phyloP scores from a whole-genome alignment of 1,139 yeast genomes.

The Nakaseomyces uthaithaninus region DNA sequence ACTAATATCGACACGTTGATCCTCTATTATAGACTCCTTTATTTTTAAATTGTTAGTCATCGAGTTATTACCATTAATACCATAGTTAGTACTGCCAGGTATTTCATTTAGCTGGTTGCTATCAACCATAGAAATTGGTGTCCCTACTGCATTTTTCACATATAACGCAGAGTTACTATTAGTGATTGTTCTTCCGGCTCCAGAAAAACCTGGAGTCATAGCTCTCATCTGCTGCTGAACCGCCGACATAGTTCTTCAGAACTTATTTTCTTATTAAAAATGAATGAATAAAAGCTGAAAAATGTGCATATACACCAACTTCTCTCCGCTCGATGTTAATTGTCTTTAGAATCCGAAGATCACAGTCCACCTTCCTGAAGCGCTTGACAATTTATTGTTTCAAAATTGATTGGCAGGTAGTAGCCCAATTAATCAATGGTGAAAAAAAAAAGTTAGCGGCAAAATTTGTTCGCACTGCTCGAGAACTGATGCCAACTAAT shows the following conservation, averaged over 20 bases:
- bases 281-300: too few relatives aligned
- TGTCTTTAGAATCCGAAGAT: too few relatives aligned
- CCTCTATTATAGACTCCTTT: slow-evolving; percentile 9
- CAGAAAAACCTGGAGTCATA: slow-evolving; percentile 5
- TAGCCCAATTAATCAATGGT: too few relatives aligned
- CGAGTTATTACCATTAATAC: neutral
- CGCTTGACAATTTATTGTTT: too few relatives aligned
- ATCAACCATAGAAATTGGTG: slow-evolving; percentile 6
- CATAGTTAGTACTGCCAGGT: slow-evolving; percentile 4
- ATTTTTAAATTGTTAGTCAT: slow-evolving; percentile 5
- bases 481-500: too few relatives aligned
- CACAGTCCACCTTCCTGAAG: too few relatives aligned
- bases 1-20: slow-evolving; percentile 62
- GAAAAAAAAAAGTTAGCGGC: too few relatives aligned
- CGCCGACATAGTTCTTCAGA: neutral
- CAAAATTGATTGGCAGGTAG: too few relatives aligned
- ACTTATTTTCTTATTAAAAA: too few relatives aligned
- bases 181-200: slow-evolving; percentile 5
- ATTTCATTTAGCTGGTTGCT: slow-evolving; percentile 8
- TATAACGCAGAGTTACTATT: slow-evolving; percentile 8
- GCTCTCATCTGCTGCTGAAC: slow-evolving; percentile 7
- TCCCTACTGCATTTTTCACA: slow-evolving; percentile 7
- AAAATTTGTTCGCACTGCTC: too few relatives aligned
- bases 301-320: too few relatives aligned
- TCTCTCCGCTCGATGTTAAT: too few relatives aligned